Evolutionary conservation across 2,329 filamentous ascomycete genomes (phyloP).

Genomic region (Trichoderma sp.): DNA sequence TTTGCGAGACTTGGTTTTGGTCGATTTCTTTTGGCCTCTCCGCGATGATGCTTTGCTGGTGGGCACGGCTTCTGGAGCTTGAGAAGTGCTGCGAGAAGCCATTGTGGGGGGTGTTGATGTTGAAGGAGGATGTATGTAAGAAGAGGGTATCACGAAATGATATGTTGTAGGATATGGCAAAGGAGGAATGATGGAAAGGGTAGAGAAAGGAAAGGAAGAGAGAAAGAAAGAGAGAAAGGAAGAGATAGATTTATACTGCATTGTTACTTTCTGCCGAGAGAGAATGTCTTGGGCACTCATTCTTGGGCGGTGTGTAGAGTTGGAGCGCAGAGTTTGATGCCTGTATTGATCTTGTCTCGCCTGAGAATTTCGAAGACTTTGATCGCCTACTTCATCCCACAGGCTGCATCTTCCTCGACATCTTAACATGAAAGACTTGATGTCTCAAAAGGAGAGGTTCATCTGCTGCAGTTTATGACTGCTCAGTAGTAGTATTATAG

Average conservation of each 20-base stretch:
- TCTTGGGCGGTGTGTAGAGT: background rate
- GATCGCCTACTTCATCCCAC: background rate
- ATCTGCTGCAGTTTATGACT: too few species aligned
- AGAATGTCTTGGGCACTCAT: background rate
- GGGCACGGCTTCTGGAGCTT: background rate
- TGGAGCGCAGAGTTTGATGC: background rate
- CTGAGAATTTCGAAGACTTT: background rate
- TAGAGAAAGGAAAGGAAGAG: background rate
- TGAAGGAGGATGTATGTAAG: background rate
- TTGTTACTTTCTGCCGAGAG: background rate
- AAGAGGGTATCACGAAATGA: background rate
- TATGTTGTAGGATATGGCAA: background rate
- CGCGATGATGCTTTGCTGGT: accelerated
- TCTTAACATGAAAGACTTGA: too few species aligned
- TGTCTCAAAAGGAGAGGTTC: too few species aligned
- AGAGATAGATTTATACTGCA: background rate
- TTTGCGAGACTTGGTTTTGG: background rate
- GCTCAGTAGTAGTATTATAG: too few species aligned
- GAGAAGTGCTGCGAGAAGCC: background rate
- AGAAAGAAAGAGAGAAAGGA: background rate
- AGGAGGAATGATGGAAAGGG: background rate
- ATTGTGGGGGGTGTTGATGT: background rate
- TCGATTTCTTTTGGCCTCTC: background rate
- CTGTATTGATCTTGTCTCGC: background rate
- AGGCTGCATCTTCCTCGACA: too few species aligned